Evolutionary conservation across 129 eudicot genomes (phyloP), one percentile per base, ranked within the genome.

Genomic region (Silybum marianum): DNA sequence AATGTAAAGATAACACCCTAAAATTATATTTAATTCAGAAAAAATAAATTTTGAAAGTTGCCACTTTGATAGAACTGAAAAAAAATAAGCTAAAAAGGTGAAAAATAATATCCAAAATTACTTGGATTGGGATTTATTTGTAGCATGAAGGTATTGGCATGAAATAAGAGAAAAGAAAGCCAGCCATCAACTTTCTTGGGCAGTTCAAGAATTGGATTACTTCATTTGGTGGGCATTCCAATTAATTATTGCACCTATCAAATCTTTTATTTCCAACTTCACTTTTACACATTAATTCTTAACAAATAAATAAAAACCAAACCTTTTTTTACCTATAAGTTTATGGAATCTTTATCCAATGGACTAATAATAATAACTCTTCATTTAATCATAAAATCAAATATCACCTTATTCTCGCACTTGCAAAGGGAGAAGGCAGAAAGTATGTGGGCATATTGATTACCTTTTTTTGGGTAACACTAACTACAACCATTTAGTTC

Each of bases 141-240:
- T 32, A 32, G 36, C 6, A 32, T 32, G 36, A 32, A 32, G 36
- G 36, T 32, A 32, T 32, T 32, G 36, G 36, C 36, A 32, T 32
- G 36, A 32, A 32, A 32, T 32, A 32, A 32, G 6, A 32, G 24
- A 36, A 70, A 22, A 48, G 48, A 71, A 71, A 70, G 58, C 24
- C 73, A 66, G 25, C 28, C 82, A 76, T 11, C 85, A 78, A 70
- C 74, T 78, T 83, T 83, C 83, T 83, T 83, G 86, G 86, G 86
- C 79, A 83, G 86, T 83, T 63, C 73, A 83, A 78, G 83, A 83
- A 83, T 78, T 78, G 67, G 74, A 67, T 83, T 77, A 36, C 78
- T 80, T 80, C 83, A 80, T 80, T 83, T 83, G 73, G 83, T 72
- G 82, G 81, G 81, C 71, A 44, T 46, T 75, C 16, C 39, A 82